phyloP scores from a whole-genome alignment of 2,329 filamentous ascomycete genomes.

The Xylaria digitata region DNA sequence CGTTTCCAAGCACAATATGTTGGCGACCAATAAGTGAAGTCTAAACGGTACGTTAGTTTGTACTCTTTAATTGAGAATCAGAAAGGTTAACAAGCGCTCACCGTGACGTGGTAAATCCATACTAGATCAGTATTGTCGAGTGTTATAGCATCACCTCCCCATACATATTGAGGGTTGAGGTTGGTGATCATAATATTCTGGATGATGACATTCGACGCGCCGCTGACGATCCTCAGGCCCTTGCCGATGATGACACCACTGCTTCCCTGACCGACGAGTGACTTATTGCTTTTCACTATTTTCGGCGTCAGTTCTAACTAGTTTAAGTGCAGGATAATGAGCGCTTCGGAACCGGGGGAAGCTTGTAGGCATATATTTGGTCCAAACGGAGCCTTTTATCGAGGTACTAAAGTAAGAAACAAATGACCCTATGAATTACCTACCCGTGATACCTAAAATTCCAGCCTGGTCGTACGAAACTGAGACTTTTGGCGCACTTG shows the following conservation, averaged over 20 bases:
- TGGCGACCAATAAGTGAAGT: conserved; percentile 58
- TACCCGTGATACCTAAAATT: conserved; percentile 57
- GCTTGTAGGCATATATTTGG: not conserved
- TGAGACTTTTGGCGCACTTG: conserved; percentile 59
- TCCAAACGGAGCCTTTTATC: too few species aligned
- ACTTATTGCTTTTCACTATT: conserved; percentile 66
- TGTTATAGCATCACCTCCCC: conserved; percentile 70
- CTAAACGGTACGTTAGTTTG: conserved; percentile 21
- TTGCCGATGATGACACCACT: conserved; percentile 63
- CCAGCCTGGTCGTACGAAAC: conserved; percentile 65
- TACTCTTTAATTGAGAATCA: not conserved
- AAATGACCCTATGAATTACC: not conserved
- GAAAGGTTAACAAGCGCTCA: conserved; percentile 14
- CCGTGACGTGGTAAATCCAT: conserved; percentile 45
- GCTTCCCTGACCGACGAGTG: conserved; percentile 63
- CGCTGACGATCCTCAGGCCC: conserved; percentile 47
- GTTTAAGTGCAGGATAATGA: not conserved
- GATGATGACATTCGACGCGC: conserved; percentile 69
- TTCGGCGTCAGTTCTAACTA: not conserved
- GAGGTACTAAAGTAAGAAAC: too few species aligned
- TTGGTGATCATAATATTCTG: conserved; percentile 68
- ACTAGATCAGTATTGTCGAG: conserved; percentile 58
- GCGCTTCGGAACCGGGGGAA: too few species aligned
- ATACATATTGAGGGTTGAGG: conserved; percentile 68
- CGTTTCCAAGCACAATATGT: conserved; percentile 54